These are phyloP conservation scores for Debaryomycetaceae sp. DNA, from an alignment of 1,139 yeast genomes.

Conservation along the genomic window DNA sequence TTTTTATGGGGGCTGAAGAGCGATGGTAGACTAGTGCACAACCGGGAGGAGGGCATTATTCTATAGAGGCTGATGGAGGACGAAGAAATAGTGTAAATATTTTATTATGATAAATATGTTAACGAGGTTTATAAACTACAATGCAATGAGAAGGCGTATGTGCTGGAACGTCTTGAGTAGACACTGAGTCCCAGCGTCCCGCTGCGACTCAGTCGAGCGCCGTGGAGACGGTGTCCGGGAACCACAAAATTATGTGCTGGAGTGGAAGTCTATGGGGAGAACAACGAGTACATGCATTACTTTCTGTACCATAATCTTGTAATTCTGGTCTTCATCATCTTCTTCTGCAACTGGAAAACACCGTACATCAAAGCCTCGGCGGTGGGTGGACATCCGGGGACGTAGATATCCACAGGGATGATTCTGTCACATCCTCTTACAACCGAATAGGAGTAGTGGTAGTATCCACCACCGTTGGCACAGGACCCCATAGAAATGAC, in stretches of 20 bases:
- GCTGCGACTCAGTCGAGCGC: not conserved
- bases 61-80: not conserved
- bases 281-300: slow-evolving; percentile 19
- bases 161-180: no score
- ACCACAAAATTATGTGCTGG: not conserved
- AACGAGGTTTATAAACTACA: slow-evolving; percentile 4
- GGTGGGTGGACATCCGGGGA: slow-evolving; percentile 93
- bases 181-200: no score
- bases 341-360: slow-evolving; percentile 83
- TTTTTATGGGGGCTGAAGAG: no score
- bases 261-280: not conserved
- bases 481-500: slow-evolving; percentile 94
- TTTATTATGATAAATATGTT: slow-evolving; percentile 1
- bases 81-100: slow-evolving; percentile 1
- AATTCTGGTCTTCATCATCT: slow-evolving; percentile 78
- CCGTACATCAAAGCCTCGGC: slow-evolving; percentile 91
- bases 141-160: slow-evolving; percentile 5
- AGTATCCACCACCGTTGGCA: slow-evolving; percentile 93
- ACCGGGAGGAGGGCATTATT: no score
- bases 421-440: slow-evolving; percentile 89
- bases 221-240: not conserved
- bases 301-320: slow-evolving; percentile 87
- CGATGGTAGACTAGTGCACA: no score
- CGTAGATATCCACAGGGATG: slow-evolving; percentile 86
- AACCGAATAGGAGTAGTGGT: slow-evolving; percentile 85